Base-by-base conservation (phyloP, 208 protist genomes). In the Acanthamoeba lenticulata region DNA sequence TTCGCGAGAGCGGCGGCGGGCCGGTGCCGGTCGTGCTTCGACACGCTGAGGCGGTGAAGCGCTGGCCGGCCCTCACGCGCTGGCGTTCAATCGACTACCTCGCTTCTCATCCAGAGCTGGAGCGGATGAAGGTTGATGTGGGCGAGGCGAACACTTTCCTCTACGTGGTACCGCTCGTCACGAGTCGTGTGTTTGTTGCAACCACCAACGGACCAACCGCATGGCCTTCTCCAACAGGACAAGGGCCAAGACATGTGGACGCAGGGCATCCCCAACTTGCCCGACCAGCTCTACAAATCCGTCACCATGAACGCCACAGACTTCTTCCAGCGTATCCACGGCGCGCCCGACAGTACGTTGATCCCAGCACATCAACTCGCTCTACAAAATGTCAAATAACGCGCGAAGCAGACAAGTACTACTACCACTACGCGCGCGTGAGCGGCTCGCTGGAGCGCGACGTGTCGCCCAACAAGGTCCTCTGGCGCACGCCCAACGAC, bases 161-260 rank as follows among this genome's bases (percentile, higher is more conserved):
- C 34, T 72, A 72, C 34, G 62, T 72, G 21, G 62, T 72, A 38
- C 62, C 0, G n/a, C n/a, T n/a, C n/a, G n/a, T n/a, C 7, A 36
- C 13, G 27, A 7, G 0, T 9, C 19, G 7, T 29, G 29, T 13
- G 60, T 32, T n/a, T n/a, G n/a, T n/a, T n/a, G n/a, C n/a, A n/a
- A n/a, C n/a, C n/a, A n/a, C n/a, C n/a, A n/a, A n/a, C n/a, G n/a
- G 62, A 69, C n/a, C 62, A 1, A 69, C 62, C 29, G n/a, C n/a
- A n/a, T n/a, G n/a, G n/a, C n/a, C n/a, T 38, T 72, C n/a, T 32
- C 38, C 13, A 11, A n/a, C 62, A 72, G 62, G 62, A 72, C 62
- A 72, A 72, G 34, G 62, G 24, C 21, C 62, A 72, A 29, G 62
- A 72, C 62, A 72, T 72, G 62, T 72, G 62, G 62, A 72, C 62